phyloP scores from a whole-genome alignment of 2,329 filamentous ascomycete species.

The Colletotrichum sp. region DNA sequence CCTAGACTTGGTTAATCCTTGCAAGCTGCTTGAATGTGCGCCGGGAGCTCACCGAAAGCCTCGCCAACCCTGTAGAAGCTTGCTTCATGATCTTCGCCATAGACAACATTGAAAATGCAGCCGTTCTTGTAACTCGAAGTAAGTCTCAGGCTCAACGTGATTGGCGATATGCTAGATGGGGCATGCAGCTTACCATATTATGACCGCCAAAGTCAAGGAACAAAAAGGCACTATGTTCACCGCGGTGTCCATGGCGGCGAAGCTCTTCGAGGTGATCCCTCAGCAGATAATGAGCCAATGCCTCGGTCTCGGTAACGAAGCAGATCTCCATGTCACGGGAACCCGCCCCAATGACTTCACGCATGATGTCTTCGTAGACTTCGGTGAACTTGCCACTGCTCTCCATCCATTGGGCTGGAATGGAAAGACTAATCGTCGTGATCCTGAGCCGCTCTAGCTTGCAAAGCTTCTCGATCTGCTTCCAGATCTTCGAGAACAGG shows the following conservation, averaged over 20 bases:
- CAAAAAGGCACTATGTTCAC: not conserved
- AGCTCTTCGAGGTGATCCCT: not conserved
- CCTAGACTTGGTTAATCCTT: not conserved
- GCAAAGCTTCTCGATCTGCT: not conserved
- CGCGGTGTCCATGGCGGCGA: not conserved
- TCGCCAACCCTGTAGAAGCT: conserved; percentile 1
- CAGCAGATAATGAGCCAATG: conserved; percentile 1
- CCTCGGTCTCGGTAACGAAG: conserved; percentile 1
- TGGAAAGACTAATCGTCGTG: not conserved
- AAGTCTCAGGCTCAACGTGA: not conserved
- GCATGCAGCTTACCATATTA: conserved; percentile 6
- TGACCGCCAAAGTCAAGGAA: conserved; percentile 16
- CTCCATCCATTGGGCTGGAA: not conserved
- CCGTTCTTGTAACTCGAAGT: not conserved
- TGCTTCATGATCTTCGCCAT: not conserved
- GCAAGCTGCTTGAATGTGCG: not conserved
- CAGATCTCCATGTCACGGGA: not conserved
- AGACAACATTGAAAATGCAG: not conserved
- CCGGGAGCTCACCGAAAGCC: not conserved
- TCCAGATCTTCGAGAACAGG: not conserved
- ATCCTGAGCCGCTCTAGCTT: not conserved
- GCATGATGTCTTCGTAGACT: not conserved
- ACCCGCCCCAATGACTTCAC: not conserved
- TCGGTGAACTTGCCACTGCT: not conserved
- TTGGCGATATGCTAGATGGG: not conserved